phyloP scores from a whole-genome alignment of 2,329 filamentous ascomycete species.

The Capronia epimyces region DNA sequence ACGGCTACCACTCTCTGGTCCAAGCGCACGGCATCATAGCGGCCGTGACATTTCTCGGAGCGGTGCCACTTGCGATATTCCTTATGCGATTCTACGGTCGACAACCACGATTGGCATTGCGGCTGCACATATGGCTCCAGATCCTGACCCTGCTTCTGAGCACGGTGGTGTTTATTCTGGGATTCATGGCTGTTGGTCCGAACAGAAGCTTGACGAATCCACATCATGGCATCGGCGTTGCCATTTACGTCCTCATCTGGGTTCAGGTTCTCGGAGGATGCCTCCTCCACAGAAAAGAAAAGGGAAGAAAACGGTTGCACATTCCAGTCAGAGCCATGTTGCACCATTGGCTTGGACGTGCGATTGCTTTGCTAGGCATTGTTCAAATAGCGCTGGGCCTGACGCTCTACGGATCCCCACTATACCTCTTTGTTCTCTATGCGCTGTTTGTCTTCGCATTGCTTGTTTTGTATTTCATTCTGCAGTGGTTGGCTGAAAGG shows the following conservation, averaged over 20 bases:
- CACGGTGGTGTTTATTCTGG: constrained; percentile 58
- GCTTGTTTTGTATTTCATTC: constrained; percentile 69
- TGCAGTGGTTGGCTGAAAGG: constrained; percentile 64
- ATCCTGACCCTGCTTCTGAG: constrained; percentile 55
- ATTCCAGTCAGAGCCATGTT: constrained; percentile 59
- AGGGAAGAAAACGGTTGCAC: constrained; percentile 49
- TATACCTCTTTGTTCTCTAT: constrained; percentile 78
- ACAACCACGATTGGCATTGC: constrained; percentile 51
- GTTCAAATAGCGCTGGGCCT: constrained; percentile 83
- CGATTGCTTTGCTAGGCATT: constrained; percentile 73
- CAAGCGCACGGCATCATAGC: constrained; percentile 57
- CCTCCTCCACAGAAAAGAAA: constrained; percentile 51
- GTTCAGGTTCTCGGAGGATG: constrained; percentile 56
- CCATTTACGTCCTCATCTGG: constrained; percentile 57
- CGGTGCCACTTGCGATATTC: constrained; percentile 57
- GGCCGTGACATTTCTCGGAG: constrained; percentile 55
- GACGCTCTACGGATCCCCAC: constrained; percentile 85
- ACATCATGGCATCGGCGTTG: constrained; percentile 61
- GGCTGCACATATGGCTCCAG: constrained; percentile 59
- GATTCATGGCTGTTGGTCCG: constrained; percentile 60
- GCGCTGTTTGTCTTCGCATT: constrained; percentile 70
- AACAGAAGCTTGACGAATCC: constrained; percentile 58
- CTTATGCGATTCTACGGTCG: constrained; percentile 57
- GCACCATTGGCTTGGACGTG: constrained; percentile 81
- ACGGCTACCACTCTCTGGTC: constrained; percentile 55